These are phyloP conservation scores for Orbilia brochopaga DNA, from an alignment of 2,329 filamentous ascomycete genomes.

Conservation along the genomic window DNA sequence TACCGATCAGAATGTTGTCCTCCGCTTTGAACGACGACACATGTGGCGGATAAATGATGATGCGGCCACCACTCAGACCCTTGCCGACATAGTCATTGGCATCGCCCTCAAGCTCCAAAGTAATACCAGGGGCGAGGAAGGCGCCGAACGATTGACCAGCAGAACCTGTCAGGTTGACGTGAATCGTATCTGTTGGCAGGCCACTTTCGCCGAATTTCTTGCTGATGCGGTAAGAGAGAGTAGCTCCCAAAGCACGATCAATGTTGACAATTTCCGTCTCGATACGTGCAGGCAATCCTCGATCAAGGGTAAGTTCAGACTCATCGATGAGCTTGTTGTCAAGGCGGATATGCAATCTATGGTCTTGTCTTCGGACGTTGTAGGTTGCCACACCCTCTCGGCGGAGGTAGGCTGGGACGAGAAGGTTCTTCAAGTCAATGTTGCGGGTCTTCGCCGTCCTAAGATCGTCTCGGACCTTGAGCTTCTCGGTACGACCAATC, in stretches of 20 bases:
- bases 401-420: conserved; percentile 94
- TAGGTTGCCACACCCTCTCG: conserved; percentile 93
- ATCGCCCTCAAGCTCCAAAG: conserved; percentile 92
- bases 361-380: conserved; percentile 97
- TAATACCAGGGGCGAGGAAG: conserved; percentile 90
- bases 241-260: conserved; percentile 89
- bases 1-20: conserved; percentile 92
- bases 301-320: conserved; percentile 91
- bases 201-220: conserved; percentile 89
- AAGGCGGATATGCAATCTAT: conserved; percentile 86
- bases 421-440: conserved; percentile 87
- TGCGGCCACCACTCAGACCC: conserved; percentile 86
- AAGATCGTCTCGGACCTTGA: conserved; percentile 86
- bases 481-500: conserved; percentile 87
- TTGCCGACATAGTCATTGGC: conserved; percentile 97
- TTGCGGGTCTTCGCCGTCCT: conserved; percentile 88
- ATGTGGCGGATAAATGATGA: conserved; percentile 92
- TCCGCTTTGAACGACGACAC: conserved; percentile 92
- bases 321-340: conserved; percentile 98
- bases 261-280: conserved; percentile 98
- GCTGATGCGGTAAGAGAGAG: conserved; percentile 93
- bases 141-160: conserved; percentile 96
- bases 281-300: conserved; percentile 88
- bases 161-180: conserved; percentile 94
- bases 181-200: conserved; percentile 88